Base-by-base conservation (phyloP, 73 alveolate species). In the Halteria grandinella region DNA sequence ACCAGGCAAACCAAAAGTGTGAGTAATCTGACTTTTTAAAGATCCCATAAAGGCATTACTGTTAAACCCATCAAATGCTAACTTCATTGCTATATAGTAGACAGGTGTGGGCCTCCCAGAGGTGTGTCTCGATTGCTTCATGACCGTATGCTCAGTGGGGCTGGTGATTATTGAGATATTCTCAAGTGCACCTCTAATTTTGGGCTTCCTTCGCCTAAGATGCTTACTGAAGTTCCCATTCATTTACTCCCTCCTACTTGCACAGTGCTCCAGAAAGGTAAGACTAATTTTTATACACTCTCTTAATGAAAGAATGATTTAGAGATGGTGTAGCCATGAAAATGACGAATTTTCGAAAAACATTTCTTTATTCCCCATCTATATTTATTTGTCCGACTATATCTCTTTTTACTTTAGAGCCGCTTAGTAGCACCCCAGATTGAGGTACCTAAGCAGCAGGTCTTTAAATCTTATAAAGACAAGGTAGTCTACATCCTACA, bases 391-490 rank as follows among this genome's bases (percentile, higher is more conserved):
- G n/a, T n/a, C n/a, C n/a, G n/a, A n/a, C n/a, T n/a, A n/a, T n/a
- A n/a, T n/a, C n/a, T n/a, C n/a, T n/a, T n/a, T n/a, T n/a, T n/a
- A n/a, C n/a, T n/a, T n/a, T n/a, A n/a, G n/a, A n/a, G n/a, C n/a
- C n/a, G n/a, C n/a, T n/a, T n/a, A n/a, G n/a, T n/a, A n/a, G n/a
- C n/a, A n/a, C n/a, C n/a, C n/a, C n/a, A n/a, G n/a, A n/a, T n/a
- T n/a, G n/a, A n/a, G n/a, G n/a, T n/a, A n/a, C n/a, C n/a, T n/a
- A n/a, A n/a, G n/a, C n/a, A n/a, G n/a, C n/a, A n/a, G n/a, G n/a
- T n/a, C n/a, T n/a, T n/a, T n/a, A n/a, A n/a, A n/a, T n/a, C 83
- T 24, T 70, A 70, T 71, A 70, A 70, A 29, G 83, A 70, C 8
- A 70, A 70, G 34, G 83, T 70, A 20, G n/a, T 70, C 28, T 70